phyloP scores from a whole-genome alignment of 495 filamentous ascomycete species.

The Penicillium canariense region DNA sequence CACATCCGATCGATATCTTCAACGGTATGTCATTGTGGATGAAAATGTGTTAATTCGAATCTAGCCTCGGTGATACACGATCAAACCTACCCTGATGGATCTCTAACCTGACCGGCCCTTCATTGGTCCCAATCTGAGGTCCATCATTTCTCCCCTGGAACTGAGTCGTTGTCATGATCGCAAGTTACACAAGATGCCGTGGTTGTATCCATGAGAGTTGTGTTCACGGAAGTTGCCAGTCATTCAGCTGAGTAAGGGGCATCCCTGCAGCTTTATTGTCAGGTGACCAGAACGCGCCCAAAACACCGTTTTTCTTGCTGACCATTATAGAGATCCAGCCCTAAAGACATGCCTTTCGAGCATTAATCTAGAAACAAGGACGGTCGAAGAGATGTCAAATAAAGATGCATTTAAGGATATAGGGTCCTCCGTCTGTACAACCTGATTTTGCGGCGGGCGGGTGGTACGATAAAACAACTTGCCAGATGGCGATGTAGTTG shows the following conservation, averaged over 20 bases:
- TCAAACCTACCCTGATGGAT: constrained; percentile 5
- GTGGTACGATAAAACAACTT: not conserved
- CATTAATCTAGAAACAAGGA: not conserved
- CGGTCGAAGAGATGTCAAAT: too few relatives aligned
- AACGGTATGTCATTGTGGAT: not conserved
- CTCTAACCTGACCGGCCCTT: not conserved
- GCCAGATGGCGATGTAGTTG: not conserved
- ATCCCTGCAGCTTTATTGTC: constrained; percentile 2
- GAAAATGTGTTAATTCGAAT: not conserved
- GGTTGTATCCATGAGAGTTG: not conserved
- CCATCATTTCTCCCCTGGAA: not conserved
- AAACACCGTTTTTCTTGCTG: not conserved
- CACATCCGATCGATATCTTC: constrained; percentile 7
- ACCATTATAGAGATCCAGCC: not conserved
- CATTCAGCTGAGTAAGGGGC: constrained; percentile 1
- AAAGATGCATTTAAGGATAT: too few relatives aligned
- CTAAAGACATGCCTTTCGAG: not conserved
- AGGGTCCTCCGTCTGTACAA: not conserved
- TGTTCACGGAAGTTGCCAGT: not conserved
- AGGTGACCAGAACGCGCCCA: not conserved
- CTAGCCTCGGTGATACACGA: not conserved
- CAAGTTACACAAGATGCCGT: not conserved
- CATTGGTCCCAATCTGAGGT: constrained; percentile 1
- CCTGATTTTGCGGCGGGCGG: not conserved
- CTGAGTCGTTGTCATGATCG: not conserved